Conservation (phyloP, 192 early-diverging fungal species). For the Helicostylum pulchrum region DNA sequence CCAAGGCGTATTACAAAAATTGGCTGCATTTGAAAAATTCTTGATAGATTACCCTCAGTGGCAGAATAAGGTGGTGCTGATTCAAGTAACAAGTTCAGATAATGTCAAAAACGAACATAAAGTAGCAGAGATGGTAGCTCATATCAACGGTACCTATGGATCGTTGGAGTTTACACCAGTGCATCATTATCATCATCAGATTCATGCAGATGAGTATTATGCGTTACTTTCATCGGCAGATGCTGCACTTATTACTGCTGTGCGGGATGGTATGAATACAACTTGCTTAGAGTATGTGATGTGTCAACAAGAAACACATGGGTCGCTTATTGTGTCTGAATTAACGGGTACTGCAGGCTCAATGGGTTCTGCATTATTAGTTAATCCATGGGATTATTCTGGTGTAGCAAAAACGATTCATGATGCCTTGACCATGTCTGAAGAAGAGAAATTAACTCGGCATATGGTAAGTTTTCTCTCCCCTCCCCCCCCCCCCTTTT, state of each 20-base stretch:
- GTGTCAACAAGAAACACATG: constrained; percentile 87
- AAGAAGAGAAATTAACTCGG: constrained; percentile 61
- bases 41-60: constrained; percentile 87
- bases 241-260: constrained; percentile 83
- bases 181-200: constrained; percentile 87
- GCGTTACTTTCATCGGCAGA: constrained; percentile 92
- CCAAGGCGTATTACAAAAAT: constrained; percentile 92
- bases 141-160: constrained; percentile 93
- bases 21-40: constrained; percentile 92
- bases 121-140: constrained; percentile 84
- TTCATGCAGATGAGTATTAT: constrained; percentile 95
- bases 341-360: constrained; percentile 93
- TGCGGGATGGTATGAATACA: constrained; percentile 98
- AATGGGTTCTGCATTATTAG: constrained; percentile 71
- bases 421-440: constrained; percentile 64
- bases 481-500: no score
- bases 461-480: constrained; percentile 46
- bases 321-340: constrained; percentile 90
- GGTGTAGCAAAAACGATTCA: constrained; percentile 79
- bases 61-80: constrained; percentile 88
- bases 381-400: constrained; percentile 87
- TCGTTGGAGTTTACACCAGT: constrained; percentile 94
- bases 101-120: constrained; percentile 73
- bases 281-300: constrained; percentile 91
- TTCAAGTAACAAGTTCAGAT: constrained; percentile 90